These are phyloP conservation scores for Coccinonectria pachysandricola DNA, from an alignment of 2,329 filamentous ascomycete species.

Conservation along the genomic window DNA sequence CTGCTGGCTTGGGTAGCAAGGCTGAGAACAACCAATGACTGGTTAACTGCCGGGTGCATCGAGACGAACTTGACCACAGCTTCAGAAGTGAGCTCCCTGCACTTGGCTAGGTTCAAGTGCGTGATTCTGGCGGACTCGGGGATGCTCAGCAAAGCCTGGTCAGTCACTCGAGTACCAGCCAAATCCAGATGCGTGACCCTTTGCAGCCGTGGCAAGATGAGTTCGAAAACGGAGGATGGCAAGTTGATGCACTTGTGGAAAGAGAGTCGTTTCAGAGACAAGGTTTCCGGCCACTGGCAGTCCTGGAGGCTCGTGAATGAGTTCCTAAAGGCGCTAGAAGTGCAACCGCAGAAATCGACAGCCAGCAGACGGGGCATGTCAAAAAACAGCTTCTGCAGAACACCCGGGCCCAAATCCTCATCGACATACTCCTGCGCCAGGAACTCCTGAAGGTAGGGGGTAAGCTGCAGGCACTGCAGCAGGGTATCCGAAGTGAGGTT, in stretches of 20 bases:
- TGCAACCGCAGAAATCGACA: slow-evolving; percentile 69
- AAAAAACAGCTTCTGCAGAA: slow-evolving; percentile 61
- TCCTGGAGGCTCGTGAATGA: slow-evolving; percentile 50
- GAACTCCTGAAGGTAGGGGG: slow-evolving; percentile 67
- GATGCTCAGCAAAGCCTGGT: slow-evolving; percentile 59
- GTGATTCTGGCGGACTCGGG: slow-evolving; percentile 62
- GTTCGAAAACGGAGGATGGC: slow-evolving; percentile 55
- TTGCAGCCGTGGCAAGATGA: slow-evolving; percentile 58
- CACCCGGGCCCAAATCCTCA: slow-evolving; percentile 58
- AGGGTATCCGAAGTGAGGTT: slow-evolving; percentile 69
- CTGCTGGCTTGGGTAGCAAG: slow-evolving; percentile 62
- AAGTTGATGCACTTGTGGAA: slow-evolving; percentile 71
- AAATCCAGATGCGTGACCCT: slow-evolving; percentile 69
- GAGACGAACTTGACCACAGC: slow-evolving; percentile 61
- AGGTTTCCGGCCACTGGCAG: slow-evolving; percentile 39
- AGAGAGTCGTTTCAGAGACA: slow-evolving; percentile 57
- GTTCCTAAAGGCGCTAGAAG: slow-evolving; percentile 55
- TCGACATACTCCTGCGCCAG: slow-evolving; percentile 74
- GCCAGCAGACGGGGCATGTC: slow-evolving; percentile 54
- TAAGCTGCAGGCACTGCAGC: slow-evolving; percentile 58
- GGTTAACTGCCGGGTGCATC: slow-evolving; percentile 57
- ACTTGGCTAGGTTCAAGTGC: slow-evolving; percentile 70
- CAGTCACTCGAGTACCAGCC: slow-evolving; percentile 66
- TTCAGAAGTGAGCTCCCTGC: slow-evolving; percentile 56
- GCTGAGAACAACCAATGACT: slow-evolving; percentile 59